Percentiles rank a stretch among this genome's conserved stretches.
Evolutionary conservation across 2,329 filamentous ascomycete species (phyloP).

Genomic region (Penicillium sp.): DNA sequence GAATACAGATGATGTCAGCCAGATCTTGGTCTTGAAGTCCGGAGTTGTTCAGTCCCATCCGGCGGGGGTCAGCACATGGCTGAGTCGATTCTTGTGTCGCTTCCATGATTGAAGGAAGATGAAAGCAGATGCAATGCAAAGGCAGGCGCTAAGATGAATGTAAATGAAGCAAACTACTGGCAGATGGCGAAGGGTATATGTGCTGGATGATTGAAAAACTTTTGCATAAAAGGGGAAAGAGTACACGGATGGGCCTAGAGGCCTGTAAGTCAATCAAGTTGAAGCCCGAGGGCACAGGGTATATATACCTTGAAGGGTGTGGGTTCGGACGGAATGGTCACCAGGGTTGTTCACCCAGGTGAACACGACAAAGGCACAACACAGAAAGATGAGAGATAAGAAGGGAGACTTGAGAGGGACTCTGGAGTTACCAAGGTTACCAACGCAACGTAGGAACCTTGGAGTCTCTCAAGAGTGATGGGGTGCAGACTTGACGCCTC

Average conservation of each 20-base stretch:
- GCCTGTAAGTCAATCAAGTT: conserved; percentile 3
- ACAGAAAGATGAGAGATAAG: neutral
- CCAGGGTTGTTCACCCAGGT: conserved; percentile 10
- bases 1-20: conserved; percentile 82
- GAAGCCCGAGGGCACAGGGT: neutral
- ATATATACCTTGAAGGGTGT: conserved; percentile 16
- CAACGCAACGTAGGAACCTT: neutral
- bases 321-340: conserved; percentile 3
- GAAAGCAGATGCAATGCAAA: conserved; percentile 5
- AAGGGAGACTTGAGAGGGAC: too few species aligned
- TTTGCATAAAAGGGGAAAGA: conserved; percentile 29
- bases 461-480: neutral
- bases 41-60: conserved; percentile 75
- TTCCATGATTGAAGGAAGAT: conserved; percentile 33
- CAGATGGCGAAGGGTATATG: conserved; percentile 23
- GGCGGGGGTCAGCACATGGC: conserved; percentile 74
- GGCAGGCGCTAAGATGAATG: conserved; percentile 14
- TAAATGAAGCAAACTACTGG: conserved; percentile 15
- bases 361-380: conserved; percentile 5
- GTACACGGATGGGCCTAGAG: conserved; percentile 16
- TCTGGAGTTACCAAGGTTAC: neutral
- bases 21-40: conserved; percentile 80
- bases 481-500: neutral
- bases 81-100: conserved; percentile 68
- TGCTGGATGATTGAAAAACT: conserved; percentile 16